Conservation (phyloP, 1,139 yeast genomes). For the Debaryomycetaceae sp. region DNA sequence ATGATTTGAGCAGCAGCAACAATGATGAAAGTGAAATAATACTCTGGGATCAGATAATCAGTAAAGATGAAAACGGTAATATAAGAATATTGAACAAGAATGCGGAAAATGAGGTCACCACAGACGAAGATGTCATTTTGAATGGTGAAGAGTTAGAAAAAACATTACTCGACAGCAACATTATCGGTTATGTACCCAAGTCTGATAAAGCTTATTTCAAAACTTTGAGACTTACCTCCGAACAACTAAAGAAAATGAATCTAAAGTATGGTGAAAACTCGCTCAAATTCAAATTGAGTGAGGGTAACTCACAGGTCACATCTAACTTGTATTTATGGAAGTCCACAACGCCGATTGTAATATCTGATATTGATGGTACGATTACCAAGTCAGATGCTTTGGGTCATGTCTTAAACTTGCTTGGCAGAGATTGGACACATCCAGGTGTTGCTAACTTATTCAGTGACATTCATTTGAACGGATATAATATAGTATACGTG, state of each 20-base stretch:
- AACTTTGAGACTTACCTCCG: slow-evolving; percentile 87
- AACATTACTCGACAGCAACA: slow-evolving; percentile 2
- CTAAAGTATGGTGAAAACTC: slow-evolving; percentile 79
- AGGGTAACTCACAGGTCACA: slow-evolving; percentile 72
- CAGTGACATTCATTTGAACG: slow-evolving; percentile 79
- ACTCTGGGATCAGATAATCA: slow-evolving; percentile 34
- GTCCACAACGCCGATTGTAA: slow-evolving; percentile 81
- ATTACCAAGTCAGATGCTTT: slow-evolving; percentile 96
- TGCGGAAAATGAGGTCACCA: slow-evolving; percentile 12
- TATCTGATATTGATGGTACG: slow-evolving; percentile 97
- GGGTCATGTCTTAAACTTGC: slow-evolving; percentile 90
- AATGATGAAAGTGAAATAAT: slow-evolving; percentile 22
- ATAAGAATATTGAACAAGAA: slow-evolving; percentile 50
- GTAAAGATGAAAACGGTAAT: slow-evolving; percentile 68
- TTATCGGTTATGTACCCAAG: neutral
- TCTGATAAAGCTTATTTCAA: slow-evolving; percentile 60
- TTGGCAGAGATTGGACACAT: slow-evolving; percentile 98
- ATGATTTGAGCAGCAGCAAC: slow-evolving; percentile 16
- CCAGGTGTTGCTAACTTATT: slow-evolving; percentile 91
- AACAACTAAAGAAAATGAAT: slow-evolving; percentile 72
- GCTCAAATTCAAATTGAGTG: slow-evolving; percentile 72
- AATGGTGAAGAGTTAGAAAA: neutral
- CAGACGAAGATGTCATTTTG: slow-evolving; percentile 2
- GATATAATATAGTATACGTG: slow-evolving; percentile 88
- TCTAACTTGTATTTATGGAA: slow-evolving; percentile 85